Conservation (phyloP, 345 rosid species). For the Salix brachista region DNA sequence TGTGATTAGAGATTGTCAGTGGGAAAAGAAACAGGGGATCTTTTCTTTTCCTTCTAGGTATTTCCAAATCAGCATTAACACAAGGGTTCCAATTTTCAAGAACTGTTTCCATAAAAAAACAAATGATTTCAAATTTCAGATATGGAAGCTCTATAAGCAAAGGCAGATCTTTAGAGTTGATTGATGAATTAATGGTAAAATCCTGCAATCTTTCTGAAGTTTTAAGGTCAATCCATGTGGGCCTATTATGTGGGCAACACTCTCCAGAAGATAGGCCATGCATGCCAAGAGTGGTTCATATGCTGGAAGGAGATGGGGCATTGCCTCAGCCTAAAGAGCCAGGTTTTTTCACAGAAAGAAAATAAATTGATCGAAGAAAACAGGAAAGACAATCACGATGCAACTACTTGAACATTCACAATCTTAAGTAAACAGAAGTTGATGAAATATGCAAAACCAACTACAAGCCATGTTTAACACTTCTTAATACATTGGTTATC, state of each 20-base stretch:
- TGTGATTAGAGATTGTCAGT: conserved; percentile 11
- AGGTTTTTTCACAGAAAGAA: conserved; percentile 14
- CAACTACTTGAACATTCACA: neutral
- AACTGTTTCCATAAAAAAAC: neutral
- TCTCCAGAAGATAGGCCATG: conserved; percentile 31
- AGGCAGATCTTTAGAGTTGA: conserved; percentile 19
- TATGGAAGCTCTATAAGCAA: conserved; percentile 32
- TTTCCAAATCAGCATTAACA: too few species aligned
- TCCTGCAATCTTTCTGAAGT: conserved; percentile 2
- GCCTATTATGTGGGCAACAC: conserved; percentile 37
- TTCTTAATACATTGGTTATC: too few species aligned
- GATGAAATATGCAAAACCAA: too few species aligned
- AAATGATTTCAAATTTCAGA: conserved; percentile 10
- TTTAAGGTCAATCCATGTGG: conserved; percentile 21
- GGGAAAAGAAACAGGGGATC: conserved; percentile 16
- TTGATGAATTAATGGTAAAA: conserved; percentile 9
- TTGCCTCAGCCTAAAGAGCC: conserved; percentile 32
- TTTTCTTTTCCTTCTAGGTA: neutral
- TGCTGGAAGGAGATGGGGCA: conserved; percentile 25
- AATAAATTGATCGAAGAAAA: neutral
- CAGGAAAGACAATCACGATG: neutral
- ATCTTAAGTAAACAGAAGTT: neutral
- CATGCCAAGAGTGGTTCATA: conserved; percentile 35
- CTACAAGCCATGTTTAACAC: too few species aligned
- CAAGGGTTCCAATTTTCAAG: neutral